A percentile compares a stretch with the other conserved stretches of the same genome.
Evolutionary conservation across 306 rosid species (phyloP).

Genomic region (Psophocarpus tetragonolobus): DNA sequence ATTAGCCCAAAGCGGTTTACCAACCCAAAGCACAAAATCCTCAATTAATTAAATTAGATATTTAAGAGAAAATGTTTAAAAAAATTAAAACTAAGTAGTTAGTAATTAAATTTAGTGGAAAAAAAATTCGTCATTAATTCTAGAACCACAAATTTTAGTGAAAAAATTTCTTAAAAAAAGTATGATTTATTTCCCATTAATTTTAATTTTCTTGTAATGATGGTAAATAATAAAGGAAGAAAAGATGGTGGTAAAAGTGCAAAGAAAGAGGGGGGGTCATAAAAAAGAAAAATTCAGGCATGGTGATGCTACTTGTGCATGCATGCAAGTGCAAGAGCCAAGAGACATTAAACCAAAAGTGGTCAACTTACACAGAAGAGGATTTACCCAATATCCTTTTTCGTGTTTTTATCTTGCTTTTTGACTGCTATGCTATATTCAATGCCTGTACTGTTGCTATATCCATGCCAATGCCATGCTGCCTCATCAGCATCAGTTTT

Average conservation of each 20-base stretch:
- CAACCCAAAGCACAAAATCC: neutral
- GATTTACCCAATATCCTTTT: neutral
- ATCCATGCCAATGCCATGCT: no score
- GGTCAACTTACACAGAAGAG: neutral
- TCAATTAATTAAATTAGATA: neutral
- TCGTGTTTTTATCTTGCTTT: constrained; percentile 1
- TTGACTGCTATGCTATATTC: neutral
- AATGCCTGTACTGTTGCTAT: neutral
- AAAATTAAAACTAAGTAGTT: neutral
- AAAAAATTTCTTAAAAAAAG: no score
- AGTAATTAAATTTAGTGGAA: no score
- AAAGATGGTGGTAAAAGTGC: neutral
- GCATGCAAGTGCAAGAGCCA: no score
- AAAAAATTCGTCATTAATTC: no score
- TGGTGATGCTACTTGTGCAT: neutral
- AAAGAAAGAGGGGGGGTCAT: neutral
- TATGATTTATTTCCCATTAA: no score
- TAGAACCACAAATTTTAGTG: no score
- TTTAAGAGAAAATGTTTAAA: neutral
- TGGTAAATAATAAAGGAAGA: no score
- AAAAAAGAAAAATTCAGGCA: neutral
- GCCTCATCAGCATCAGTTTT: no score
- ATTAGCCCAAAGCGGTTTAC: neutral
- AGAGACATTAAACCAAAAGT: constrained; percentile 4
- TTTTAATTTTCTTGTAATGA: no score